phyloP scores from a whole-genome alignment of 2,329 filamentous ascomycete genomes.

The Nigrospora osmanthi region DNA sequence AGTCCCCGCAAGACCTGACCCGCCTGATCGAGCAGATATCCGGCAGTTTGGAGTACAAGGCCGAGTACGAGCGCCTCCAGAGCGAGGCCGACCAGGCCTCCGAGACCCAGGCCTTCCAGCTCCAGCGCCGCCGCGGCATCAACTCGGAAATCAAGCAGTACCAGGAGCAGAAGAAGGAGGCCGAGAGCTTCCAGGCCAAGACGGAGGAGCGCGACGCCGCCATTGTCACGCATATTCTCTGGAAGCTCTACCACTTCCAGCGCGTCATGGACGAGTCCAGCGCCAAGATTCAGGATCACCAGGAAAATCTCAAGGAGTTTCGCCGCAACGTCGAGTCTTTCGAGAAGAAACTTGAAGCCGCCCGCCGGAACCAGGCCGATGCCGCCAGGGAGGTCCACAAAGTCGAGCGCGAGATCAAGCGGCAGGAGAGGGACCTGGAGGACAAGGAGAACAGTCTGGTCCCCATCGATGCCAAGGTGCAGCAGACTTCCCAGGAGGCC shows the following conservation, averaged over 20 bases:
- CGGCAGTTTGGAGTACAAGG: slow-evolving; percentile 88
- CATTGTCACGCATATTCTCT: slow-evolving; percentile 86
- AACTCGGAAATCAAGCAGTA: slow-evolving; percentile 98
- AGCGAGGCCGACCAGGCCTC: slow-evolving; percentile 76
- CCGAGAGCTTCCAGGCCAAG: slow-evolving; percentile 87
- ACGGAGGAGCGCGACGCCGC: slow-evolving; percentile 85
- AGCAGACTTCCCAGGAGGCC: slow-evolving; percentile 65
- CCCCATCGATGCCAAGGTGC: slow-evolving; percentile 87
- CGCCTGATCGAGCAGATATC: slow-evolving; percentile 95
- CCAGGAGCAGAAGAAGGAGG: slow-evolving; percentile 91
- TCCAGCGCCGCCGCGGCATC: slow-evolving; percentile 84
- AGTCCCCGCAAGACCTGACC: slow-evolving; percentile 89
- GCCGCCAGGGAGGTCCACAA: slow-evolving; percentile 70
- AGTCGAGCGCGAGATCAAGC: slow-evolving; percentile 77
- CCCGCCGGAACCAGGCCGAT: slow-evolving; percentile 74
- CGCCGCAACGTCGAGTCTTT: slow-evolving; percentile 81
- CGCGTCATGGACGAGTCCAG: slow-evolving; percentile 88
- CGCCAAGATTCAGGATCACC: slow-evolving; percentile 82
- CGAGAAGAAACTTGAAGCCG: slow-evolving; percentile 70
- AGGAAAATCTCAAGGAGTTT: slow-evolving; percentile 90
- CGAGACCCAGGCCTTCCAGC: slow-evolving; percentile 81
- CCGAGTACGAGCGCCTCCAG: slow-evolving; percentile 88
- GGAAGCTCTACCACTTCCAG: slow-evolving; percentile 96
- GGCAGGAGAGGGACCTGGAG: slow-evolving; percentile 80
- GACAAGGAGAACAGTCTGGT: slow-evolving; percentile 79